Conservation (phyloP, 2,329 filamentous ascomycete genomes). For the Juglanconis sp. region DNA sequence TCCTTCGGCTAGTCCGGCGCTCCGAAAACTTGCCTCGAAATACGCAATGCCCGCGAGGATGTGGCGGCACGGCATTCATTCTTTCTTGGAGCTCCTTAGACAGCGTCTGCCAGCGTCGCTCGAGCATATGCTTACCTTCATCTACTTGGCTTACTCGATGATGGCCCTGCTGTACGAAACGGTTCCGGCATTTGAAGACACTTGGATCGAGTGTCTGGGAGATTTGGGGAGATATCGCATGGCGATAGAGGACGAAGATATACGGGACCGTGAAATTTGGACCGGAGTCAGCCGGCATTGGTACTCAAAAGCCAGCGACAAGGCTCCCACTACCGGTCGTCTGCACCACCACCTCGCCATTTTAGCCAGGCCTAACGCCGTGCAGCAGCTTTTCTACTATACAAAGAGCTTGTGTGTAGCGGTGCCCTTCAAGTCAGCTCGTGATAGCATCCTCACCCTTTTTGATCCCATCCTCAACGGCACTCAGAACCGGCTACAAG, state of each 20-base stretch:
- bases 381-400: constrained; percentile 73
- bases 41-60: constrained; percentile 91
- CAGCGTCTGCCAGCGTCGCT: constrained; percentile 71
- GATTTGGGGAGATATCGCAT: constrained; percentile 81
- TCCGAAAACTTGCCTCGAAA: constrained; percentile 69
- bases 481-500: constrained; percentile 26
- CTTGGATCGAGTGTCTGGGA: constrained; percentile 90
- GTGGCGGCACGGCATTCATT: constrained; percentile 92
- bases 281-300: constrained; percentile 75
- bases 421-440: constrained; percentile 63
- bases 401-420: constrained; percentile 66
- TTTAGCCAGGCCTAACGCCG: constrained; percentile 63
- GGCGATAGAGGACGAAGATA: constrained; percentile 84
- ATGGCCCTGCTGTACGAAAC: constrained; percentile 85
- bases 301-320: constrained; percentile 81
- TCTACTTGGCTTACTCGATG: constrained; percentile 86
- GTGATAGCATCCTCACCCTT: constrained; percentile 39
- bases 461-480: constrained; percentile 53
- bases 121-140: constrained; percentile 88
- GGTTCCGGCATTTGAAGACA: constrained; percentile 76
- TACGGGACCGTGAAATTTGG: constrained; percentile 76
- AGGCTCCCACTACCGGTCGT: constrained; percentile 69
- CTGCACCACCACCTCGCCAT: constrained; percentile 89
- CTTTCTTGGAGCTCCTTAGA: constrained; percentile 73
- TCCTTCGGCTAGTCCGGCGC: constrained; percentile 66